Percentiles rank a stretch among this genome's conserved stretches.
Evolutionary conservation across 1,139 yeast species (phyloP).

Genomic region (Suhomyces choctaworum): DNA sequence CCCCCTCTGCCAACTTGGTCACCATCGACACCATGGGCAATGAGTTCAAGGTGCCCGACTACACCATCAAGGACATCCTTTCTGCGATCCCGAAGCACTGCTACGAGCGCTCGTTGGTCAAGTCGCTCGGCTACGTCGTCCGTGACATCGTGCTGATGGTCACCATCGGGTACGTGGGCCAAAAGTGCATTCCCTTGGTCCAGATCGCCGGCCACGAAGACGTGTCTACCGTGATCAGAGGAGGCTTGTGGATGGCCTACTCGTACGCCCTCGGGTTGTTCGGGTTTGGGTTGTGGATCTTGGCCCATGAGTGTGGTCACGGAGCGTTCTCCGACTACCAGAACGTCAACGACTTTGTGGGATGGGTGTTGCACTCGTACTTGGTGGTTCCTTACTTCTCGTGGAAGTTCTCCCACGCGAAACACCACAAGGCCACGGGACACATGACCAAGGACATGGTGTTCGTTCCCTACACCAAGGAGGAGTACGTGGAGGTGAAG

Average conservation of each 20-base stretch:
- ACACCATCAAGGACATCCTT: slow-evolving; percentile 59
- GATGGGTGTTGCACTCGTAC: slow-evolving; percentile 62
- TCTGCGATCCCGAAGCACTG: slow-evolving; percentile 63
- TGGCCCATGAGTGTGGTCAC: slow-evolving; percentile 70
- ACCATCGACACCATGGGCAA: slow-evolving; percentile 58
- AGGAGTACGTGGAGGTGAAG: slow-evolving; percentile 31
- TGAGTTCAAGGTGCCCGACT: slow-evolving; percentile 62
- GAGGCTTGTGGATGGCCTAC: slow-evolving; percentile 58
- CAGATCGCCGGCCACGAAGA: slow-evolving; percentile 24
- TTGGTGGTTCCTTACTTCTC: slow-evolving; percentile 61
- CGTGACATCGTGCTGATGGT: slow-evolving; percentile 53
- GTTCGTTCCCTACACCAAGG: slow-evolving; percentile 55
- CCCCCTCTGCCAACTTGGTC: slow-evolving; percentile 28
- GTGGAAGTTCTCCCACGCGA: slow-evolving; percentile 61
- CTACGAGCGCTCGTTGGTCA: slow-evolving; percentile 52
- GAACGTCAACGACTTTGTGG: slow-evolving; percentile 55
- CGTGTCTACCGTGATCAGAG: slow-evolving; percentile 45
- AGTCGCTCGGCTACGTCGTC: slow-evolving; percentile 55
- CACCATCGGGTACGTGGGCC: slow-evolving; percentile 47
- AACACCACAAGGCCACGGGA: slow-evolving; percentile 67
- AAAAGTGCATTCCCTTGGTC: slow-evolving; percentile 51
- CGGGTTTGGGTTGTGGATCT: slow-evolving; percentile 60
- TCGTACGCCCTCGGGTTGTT: slow-evolving; percentile 45
- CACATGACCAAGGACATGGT: slow-evolving; percentile 63
- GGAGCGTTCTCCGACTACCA: slow-evolving; percentile 61